Evolutionary conservation across 208 protist species (phyloP).

Genomic region (Crithidia brevicula): DNA sequence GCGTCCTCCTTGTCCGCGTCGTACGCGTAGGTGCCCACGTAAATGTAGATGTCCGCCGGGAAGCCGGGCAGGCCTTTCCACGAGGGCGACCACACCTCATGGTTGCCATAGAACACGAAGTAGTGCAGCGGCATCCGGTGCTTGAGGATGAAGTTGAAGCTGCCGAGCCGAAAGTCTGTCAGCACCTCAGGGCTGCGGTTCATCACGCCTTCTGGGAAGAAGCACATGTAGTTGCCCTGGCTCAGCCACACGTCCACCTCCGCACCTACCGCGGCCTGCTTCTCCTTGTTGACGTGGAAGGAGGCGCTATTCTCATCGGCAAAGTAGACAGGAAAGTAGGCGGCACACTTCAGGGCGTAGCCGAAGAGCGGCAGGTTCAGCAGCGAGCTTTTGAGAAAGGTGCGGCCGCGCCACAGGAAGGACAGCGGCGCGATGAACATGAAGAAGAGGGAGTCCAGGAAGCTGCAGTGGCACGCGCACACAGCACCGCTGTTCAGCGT

Average conservation of each 20-base stretch:
- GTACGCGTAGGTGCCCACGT: conserved; percentile 61
- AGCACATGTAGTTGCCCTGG: conserved; percentile 49
- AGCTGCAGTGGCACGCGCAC: conserved; percentile 75
- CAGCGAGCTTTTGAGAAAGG: conserved; percentile 70
- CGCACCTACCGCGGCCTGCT: conserved; percentile 59
- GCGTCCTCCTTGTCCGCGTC: conserved; percentile 41
- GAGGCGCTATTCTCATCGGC: conserved; percentile 39
- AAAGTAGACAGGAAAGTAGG: conserved; percentile 85
- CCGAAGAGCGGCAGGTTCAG: conserved; percentile 71
- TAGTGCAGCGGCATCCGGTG: conserved; percentile 56
- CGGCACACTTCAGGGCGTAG: conserved; percentile 53
- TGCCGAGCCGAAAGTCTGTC: conserved; percentile 69
- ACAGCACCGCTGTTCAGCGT: conserved; percentile 34
- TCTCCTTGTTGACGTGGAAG: conserved; percentile 75
- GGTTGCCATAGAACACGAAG: conserved; percentile 52
- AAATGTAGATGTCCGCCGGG: conserved; percentile 66
- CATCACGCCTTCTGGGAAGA: conserved; percentile 82
- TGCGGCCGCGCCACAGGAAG: conserved; percentile 44
- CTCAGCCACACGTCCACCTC: conserved; percentile 52
- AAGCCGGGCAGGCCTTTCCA: conserved; percentile 58
- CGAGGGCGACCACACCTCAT: conserved; percentile 61
- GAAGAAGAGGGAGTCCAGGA: conserved; percentile 74
- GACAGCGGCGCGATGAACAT: conserved; percentile 41
- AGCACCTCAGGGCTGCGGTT: conserved; percentile 63
- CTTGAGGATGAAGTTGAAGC: conserved; percentile 63